Percentiles rank a stretch among this genome's conserved stretches.
Conservation (phyloP, 2,329 filamentous ascomycete species). For the Diaporthe vaccinii region DNA sequence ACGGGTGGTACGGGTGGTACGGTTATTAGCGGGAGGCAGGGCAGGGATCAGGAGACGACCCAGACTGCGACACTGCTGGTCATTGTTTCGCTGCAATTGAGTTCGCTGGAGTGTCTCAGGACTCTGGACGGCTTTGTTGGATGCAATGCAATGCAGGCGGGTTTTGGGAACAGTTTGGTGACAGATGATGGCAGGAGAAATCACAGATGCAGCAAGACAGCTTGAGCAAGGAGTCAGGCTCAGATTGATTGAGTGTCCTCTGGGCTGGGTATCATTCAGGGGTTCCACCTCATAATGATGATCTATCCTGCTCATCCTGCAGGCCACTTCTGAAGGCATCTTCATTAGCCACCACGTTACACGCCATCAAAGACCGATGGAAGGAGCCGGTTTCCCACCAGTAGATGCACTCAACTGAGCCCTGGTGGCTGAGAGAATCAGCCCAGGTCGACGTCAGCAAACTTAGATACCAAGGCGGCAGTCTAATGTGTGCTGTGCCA, state of each 20-base stretch:
- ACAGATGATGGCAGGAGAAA: background rate
- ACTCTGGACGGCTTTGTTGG: slow-evolving; percentile 8
- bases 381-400: background rate
- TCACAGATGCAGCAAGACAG: background rate
- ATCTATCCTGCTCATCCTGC: slow-evolving; percentile 4
- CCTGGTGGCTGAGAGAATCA: background rate
- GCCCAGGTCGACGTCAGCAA: background rate
- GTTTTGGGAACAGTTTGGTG: background rate
- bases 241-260: background rate
- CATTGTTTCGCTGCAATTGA: slow-evolving; percentile 12
- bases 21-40: slow-evolving; percentile 20
- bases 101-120: slow-evolving; percentile 14
- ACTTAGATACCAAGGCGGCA: background rate
- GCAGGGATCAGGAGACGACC: slow-evolving; percentile 26
- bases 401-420: background rate
- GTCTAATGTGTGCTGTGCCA: background rate
- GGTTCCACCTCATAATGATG: slow-evolving; percentile 14
- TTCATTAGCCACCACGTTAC: background rate
- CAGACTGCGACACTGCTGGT: background rate
- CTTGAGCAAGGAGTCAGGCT: background rate
- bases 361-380: background rate
- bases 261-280: background rate
- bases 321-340: slow-evolving; percentile 1
- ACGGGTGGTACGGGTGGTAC: background rate
- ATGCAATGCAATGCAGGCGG: slow-evolving; percentile 8